Evolutionary conservation across 2,329 filamentous ascomycete species (phyloP), one percentile per base, ranked within the genome.

Genomic region (Stromatinia cepivora): DNA sequence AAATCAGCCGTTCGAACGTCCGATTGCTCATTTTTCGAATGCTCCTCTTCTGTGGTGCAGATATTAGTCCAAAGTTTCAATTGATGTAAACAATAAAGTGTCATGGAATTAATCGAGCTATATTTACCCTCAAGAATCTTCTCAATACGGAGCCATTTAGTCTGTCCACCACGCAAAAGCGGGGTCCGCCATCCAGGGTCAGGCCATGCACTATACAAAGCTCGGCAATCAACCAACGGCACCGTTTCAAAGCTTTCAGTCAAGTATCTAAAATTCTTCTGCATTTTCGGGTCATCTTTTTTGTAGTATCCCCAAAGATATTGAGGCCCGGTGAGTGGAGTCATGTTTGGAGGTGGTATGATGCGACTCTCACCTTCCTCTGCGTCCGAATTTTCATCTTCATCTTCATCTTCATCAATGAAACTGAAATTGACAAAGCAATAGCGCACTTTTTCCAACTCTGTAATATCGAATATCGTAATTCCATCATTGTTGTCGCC

Each of bases 401-500:
- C 45, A 50, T 73, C 72, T 61, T 71, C 45, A 3, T 57, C 57
- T n/a, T 39, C 48, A 28, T 73, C 20, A 22, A 4, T 15, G 10
- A 3, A 11, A 31, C 28, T 34, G 2, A 67, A 61, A 15, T 34
- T 45, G 20, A 66, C 73, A 61, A 76, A 76, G 48, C 73, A 75
- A 64, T 76, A 75, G 5, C 62, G 66, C 1, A 71, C 48, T 31
- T 57, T 39, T 1, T 39, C 34, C 8, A 59, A 56, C 13, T 73
- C 62, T 9, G 75, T 73, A 42, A 76, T 73, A 62, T 76, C 74
- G 15, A 77, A 56, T n/a, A 77, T 69, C 4, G 75, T 76, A 25
- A 77, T 72, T 6, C 73, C 75, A 66, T 74, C 71, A 42, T 72
- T 72, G 20, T 72, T 73, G 65, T 71, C 31, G 13, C 62, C 22